Evolutionary conservation across 495 filamentous ascomycete species (phyloP), one percentile per base, ranked within the genome.

Genomic region (Chaetomium fimeti): DNA sequence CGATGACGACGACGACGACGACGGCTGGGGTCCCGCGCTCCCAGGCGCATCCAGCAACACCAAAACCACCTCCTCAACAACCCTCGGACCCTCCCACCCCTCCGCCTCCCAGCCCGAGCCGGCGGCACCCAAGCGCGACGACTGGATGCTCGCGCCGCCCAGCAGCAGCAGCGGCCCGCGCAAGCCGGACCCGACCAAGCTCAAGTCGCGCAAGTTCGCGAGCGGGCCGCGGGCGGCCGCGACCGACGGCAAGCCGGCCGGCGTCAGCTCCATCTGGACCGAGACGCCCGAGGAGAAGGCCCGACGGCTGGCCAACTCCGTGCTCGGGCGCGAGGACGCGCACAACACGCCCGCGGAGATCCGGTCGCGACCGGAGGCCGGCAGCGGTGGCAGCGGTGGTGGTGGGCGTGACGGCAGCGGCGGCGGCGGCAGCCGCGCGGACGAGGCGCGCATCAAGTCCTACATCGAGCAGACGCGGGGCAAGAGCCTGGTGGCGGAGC

Each of bases 111-210:
- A 69, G 0, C 13, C 74, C 71, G 67, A 71, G 51, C 63, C 71
- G 36, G 51, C 69, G 16, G 73, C 76, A 6, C 70, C 77, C 7
- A 76, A 80, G 60, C 86, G 94, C 60, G 94, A 96, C 77, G 87
- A 91, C 69, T 98, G 94, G 94, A 98, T 98, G 94, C 81, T 93
- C 32, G 84, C 88, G 8, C 94, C 93, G 0, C 94, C 94, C 0
- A 84, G 84, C 5, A 76, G 82, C 5, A 75, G 82, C 28, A 84
- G 83, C 76, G 78, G 84, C 27, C 79, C 84, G 7, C 87, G 88
- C 47, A 86, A 89, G 58, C 69, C 75, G 0, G 93, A 97, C 74
- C 92, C 94, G 2, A 94, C 92, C 3, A 90, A 91, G 64, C 77
- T 93, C 36, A 86, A 87, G 59, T 88, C 84, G 71, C 89, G 93